These are phyloP conservation scores for Candida insectorum DNA, from an alignment of 805 yeast genomes.

Conservation along the genomic window DNA sequence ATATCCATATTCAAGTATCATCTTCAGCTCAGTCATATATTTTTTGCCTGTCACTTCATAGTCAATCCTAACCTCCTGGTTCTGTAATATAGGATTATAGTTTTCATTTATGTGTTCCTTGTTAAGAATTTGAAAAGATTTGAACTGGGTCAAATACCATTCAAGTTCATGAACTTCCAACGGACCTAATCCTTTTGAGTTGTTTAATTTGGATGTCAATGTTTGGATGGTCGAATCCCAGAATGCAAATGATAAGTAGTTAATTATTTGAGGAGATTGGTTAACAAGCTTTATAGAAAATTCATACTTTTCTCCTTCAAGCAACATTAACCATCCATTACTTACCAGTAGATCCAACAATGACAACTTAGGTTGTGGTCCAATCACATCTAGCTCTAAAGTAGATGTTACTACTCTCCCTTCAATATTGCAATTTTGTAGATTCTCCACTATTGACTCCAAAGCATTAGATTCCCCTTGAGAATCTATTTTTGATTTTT, in stretches of 20 bases:
- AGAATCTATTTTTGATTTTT: background rate
- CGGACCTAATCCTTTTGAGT: conserved; percentile 37
- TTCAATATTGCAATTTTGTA: too few species aligned
- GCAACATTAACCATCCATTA: conserved; percentile 67
- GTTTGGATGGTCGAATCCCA: conserved; percentile 73
- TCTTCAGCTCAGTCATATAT: conserved; percentile 63
- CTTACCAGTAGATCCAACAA: conserved; percentile 50
- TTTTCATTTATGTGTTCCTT: conserved; percentile 36
- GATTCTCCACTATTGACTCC: background rate
- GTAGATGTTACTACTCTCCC: conserved; percentile 1
- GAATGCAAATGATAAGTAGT: conserved; percentile 57
- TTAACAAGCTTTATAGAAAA: conserved; percentile 56
- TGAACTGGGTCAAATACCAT: conserved; percentile 55
- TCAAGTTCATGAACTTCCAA: conserved; percentile 75
- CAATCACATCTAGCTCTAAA: conserved; percentile 30
- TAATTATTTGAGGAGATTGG: conserved; percentile 53
- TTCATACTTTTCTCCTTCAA: conserved; percentile 68
- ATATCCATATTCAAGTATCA: conserved; percentile 62
- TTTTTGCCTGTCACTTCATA: conserved; percentile 68
- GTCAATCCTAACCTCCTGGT: conserved; percentile 43
- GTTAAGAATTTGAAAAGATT: conserved; percentile 54
- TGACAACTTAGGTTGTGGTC: conserved; percentile 60
- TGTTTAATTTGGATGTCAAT: conserved; percentile 50
- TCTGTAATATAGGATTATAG: conserved; percentile 38
- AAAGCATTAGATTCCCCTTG: too few species aligned